Base-by-base conservation (phyloP, 202 grass and related monocot species). In the Schoenoplectus triqueter region DNA sequence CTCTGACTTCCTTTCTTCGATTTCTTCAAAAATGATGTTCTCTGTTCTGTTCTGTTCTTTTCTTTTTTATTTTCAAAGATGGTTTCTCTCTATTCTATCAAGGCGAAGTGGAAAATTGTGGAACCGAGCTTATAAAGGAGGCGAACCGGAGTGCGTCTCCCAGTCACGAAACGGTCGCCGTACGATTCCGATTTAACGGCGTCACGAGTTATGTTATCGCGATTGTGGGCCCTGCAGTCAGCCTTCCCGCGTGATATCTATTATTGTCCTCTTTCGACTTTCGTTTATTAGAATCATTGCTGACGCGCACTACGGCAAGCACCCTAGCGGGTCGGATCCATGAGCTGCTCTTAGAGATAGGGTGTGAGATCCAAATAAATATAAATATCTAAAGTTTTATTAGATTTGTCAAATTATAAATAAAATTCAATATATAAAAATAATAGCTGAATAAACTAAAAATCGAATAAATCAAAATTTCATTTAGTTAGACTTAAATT, bases 241-340 rank as follows among this genome's bases (percentile, higher is more conserved):
- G 65, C 66, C 20, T 83, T 83, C 62, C 81, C 81, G 81, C 81
- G 81, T 83, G 62, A 83, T 51, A 54, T 64, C 42, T 67, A 55
- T 46, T 31, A 14, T 11, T 54, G 2, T 75, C 15, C 0, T 73
- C 31, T 57, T 3, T 22, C 14, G 13, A 60, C 51, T n/a, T 9
- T 78, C 11, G 9, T 41, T 40, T 2, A 42, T 66, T 59, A 42
- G 31, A 60, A 60, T 60, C 55, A 60, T 19, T 45, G 75, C 75
- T 79, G 75, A 79, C 75, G 75, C 75, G 75, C 75, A 79, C 75
- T 79, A 61, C 10, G 39, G 45, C 54, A 61, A 61, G 15, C 45
- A 55, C 17, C 45, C 8, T 51, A 70, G 5, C 41, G 67, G 67
- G 14, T 19, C 46, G 45, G 45, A 18, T 73, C 69, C 65, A 1